Evolutionary conservation across 768 basidiomycete species (phyloP), one percentile per base, ranked within the genome.

Genomic region (Leccinum rimulosum): DNA sequence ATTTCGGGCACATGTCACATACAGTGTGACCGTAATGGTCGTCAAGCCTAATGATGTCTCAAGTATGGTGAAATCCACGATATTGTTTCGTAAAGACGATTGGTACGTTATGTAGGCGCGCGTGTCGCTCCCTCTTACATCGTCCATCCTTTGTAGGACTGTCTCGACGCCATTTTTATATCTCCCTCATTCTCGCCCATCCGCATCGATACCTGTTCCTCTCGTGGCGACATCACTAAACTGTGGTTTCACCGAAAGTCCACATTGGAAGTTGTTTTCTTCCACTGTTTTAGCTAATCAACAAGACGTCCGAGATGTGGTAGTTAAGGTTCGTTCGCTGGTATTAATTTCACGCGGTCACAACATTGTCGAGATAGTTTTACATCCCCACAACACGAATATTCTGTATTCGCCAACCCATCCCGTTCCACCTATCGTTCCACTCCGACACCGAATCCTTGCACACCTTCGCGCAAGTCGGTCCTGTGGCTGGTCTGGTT

Each of bases 401-500:
- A 50, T 87, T 87, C 69, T 82, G 79, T 66, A 74, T 86, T 62
- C 70, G 75, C 4, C 75, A 84, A 60, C 68, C 80, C 17, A 88
- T 91, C 27, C 89, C 89, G 1, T 91, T 89, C 72, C 80, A 88
- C 68, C 61, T 91, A 28, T 79, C 77, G 5, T 79, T 90, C 45
- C 76, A 81, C 38, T 87, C 86, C 0, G 77, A 83, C 4, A 74
- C 81, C 0, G 69, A 77, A 31, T 82, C 87, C 12, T 74, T 91
- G 14, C 81, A 83, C 2, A 75, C 81, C 6, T 88, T 88, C 66
- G 68, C 86, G 50, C 85, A 87, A 10, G 78, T 80, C 35, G 79
- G 80, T 35, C 89, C 88, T 0, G 77, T 77, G 10, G 65, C 70
- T 30, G 71, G 64, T 52, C 72, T 60, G 56, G 58, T 62, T 3